Base-by-base conservation (phyloP, 2,329 filamentous ascomycete genomes). In the Teratosphaeria pseudoeucalypti region DNA sequence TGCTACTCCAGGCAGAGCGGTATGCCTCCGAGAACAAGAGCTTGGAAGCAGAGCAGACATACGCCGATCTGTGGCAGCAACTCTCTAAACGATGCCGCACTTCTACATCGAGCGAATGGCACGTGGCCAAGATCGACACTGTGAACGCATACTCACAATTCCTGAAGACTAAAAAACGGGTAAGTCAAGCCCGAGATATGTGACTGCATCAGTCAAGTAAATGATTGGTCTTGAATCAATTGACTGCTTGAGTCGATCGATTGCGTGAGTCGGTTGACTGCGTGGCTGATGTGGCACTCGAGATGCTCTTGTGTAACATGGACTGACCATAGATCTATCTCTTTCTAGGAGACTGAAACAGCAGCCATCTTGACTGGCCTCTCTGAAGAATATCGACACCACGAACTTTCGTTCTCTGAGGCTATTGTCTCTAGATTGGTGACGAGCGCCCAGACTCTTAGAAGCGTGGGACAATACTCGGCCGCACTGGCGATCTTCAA, bases 11-110 rank as follows among this genome's bases (percentile, higher is more conserved):
- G 34, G 78, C 76, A 1, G 71, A 77, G 57, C 69, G 68, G 6
- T 73, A 76, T 59, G 60, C 69, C 14, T 66, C 72, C 0, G 59
- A 62, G 66, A 61, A 70, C 66, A 60, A 72, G 64, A 59, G 61
- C 29, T 55, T 61, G 47, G 58, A 60, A n/a, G 78, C 78, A 0
- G 79, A 81, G 64, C 71, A 73, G 47, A 71, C 72, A 2, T 82
- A 80, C 55, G 73, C 81, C 16, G 76, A 81, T 60, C 72, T 79
- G 4, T 82, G 80, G 80, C 76, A 78, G 66, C 76, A 75, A n/a
- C 70, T 77, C 1, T 79, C 76, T n/a, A 73, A 72, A 49, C 76
- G 77, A 58, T 79, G 74, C 60, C 77, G 76, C 27, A 67, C 69
- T 10, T 72, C 75, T 27, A 72, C 73, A 49, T 75, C 76, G 1